These are phyloP conservation scores for Aspergillus conjunctus DNA, from an alignment of 495 filamentous ascomycete species.

Conservation along the genomic window DNA sequence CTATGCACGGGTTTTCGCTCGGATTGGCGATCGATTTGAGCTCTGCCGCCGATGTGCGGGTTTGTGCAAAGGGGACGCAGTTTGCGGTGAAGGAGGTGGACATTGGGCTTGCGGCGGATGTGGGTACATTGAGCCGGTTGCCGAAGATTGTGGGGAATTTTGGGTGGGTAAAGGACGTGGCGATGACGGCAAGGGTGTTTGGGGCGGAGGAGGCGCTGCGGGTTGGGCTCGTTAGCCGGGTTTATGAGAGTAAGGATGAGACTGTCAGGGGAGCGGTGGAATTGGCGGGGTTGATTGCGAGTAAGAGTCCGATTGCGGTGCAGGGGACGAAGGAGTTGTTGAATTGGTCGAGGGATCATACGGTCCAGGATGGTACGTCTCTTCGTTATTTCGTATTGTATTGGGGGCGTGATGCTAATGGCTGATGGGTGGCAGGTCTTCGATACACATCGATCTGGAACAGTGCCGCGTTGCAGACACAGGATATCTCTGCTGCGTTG, in stretches of 20 bases:
- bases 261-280: constrained; percentile 64
- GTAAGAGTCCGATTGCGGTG: constrained; percentile 88
- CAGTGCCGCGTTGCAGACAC: constrained; percentile 74
- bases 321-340: constrained; percentile 92
- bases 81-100: constrained; percentile 94
- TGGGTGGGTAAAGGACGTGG: constrained; percentile 92
- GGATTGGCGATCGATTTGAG: constrained; percentile 86
- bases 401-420: constrained; percentile 8
- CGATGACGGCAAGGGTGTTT: constrained; percentile 76
- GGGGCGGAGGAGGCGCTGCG: constrained; percentile 73
- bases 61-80: constrained; percentile 62
- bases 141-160: constrained; percentile 77
- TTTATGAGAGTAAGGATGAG: constrained; percentile 65
- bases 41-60: constrained; percentile 75
- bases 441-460: constrained; percentile 90
- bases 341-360: constrained; percentile 81
- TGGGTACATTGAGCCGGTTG: constrained; percentile 82
- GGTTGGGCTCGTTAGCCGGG: constrained; percentile 85
- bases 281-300: constrained; percentile 67
- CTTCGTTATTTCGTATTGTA: constrained; percentile 3
- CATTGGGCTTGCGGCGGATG: constrained; percentile 90
- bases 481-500: constrained; percentile 74
- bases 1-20: constrained; percentile 77
- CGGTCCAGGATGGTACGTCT: constrained; percentile 70
- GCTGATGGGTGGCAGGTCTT: constrained; percentile 52